Evolutionary conservation across 495 filamentous ascomycete species (phyloP), one percentile per base, ranked within the genome.

Genomic region (Amphirosellinia nigrospora): DNA sequence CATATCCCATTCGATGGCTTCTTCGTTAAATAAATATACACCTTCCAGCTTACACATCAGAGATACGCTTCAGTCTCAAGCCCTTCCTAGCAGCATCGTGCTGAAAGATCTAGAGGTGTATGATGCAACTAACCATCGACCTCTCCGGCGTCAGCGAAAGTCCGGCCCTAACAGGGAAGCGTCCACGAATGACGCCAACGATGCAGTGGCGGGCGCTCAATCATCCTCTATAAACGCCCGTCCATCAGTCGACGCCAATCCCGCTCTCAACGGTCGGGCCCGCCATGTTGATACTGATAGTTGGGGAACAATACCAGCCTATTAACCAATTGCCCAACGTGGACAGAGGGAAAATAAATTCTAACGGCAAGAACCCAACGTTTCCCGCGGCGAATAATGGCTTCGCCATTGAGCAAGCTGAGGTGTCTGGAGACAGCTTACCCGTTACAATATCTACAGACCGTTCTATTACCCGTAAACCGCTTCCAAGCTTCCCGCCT

Each of bases 71-170:
- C 56, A 38, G 10, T n/a, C 41, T 23, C 32, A 21, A 48, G 55
- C 63, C 62, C 48, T 59, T 32, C 60, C 65, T 15, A 63, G 70
- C 10, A 71, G 69, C 50, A 63, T 77, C 38, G 21, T 72, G 15
- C 53, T 78, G 23, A 71, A 74, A 43, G 62, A 78, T 52, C 50
- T 78, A 1, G 70, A 78, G 45, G 75, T 74, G n/a, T 78, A 74
- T 52, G 69, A 76, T 70, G 56, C 71, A 69, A 64, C 73, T n/a
- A 69, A 74, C 23, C 68, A 72, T 65, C 72, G 66, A 52, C 69
- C 66, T 32, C 68, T 43, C 28, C 48, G 10, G 13, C 68, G 28
- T 56, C 59, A 64, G 19, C 58, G 46, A 45, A 36, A 19, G 10
- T 16, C 15, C 3, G 26, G 41, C 26, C 9, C 23, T 19, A 60